phyloP scores from a whole-genome alignment of 192 early-diverging fungal genomes.

The Podila horticola region DNA sequence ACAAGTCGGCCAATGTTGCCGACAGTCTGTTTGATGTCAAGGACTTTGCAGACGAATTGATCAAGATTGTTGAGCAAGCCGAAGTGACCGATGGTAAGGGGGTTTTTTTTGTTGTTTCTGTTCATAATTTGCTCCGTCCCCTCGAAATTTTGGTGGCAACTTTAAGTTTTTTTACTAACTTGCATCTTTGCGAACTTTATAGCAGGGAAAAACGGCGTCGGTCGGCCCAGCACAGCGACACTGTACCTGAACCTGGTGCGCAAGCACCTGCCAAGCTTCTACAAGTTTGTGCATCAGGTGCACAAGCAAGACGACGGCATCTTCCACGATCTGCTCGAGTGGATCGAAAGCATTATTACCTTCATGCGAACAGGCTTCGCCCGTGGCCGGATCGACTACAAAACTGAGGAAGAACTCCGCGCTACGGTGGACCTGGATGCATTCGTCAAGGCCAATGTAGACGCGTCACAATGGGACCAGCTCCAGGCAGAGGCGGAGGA shows the following conservation, averaged over 20 bases:
- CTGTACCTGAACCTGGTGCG: constrained; percentile 52
- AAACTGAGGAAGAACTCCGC: constrained; percentile 12
- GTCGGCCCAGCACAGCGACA: constrained; percentile 25
- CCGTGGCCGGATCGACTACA: constrained; percentile 30
- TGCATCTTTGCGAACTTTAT: too few species aligned
- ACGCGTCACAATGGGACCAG: constrained; percentile 30
- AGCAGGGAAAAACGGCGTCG: too few species aligned
- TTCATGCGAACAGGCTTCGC: constrained; percentile 48
- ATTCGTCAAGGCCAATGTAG: constrained; percentile 31
- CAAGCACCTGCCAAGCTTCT: constrained; percentile 58
- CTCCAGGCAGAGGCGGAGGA: constrained; percentile 29
- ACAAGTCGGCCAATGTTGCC: constrained; percentile 66
- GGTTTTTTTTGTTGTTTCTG: not conserved
- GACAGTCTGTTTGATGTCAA: constrained; percentile 60
- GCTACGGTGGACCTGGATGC: constrained; percentile 15
- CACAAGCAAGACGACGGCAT: constrained; percentile 54
- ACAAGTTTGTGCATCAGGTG: constrained; percentile 59
- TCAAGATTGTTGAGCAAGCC: constrained; percentile 59
- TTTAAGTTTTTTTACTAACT: too few species aligned
- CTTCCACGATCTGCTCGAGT: constrained; percentile 53
- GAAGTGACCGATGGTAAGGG: constrained; percentile 38
- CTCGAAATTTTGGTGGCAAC: too few species aligned
- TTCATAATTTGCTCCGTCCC: not conserved
- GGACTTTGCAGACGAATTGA: constrained; percentile 63
- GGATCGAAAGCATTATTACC: constrained; percentile 48